Evolutionary conservation across 768 basidiomycete species (phyloP).

Genomic region (Boletus rufocinnamomeus): DNA sequence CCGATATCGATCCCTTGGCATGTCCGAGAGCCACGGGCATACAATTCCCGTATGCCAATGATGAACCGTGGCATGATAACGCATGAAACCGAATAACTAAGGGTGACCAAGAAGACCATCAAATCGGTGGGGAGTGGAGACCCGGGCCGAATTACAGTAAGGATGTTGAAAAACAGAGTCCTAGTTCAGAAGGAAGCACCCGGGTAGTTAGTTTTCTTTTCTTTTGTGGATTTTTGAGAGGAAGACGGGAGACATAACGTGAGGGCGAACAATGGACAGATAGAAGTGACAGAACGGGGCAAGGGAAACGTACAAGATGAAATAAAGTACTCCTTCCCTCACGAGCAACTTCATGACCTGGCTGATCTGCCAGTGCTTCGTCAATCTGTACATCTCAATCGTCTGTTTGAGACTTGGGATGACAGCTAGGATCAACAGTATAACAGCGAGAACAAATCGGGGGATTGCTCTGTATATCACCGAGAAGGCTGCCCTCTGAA

Average conservation of each 20-base stretch:
- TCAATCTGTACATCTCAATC: conserved; percentile 7
- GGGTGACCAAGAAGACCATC: background rate
- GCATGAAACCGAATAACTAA: conserved; percentile 4
- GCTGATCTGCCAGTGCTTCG: conserved; percentile 10
- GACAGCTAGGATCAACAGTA: conserved; percentile 9
- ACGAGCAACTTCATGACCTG: conserved; percentile 5
- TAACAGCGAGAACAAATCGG: conserved; percentile 2
- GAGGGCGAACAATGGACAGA: background rate
- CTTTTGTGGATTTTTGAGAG: background rate
- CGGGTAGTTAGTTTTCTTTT: background rate
- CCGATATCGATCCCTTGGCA: conserved; percentile 15
- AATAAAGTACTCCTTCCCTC: conserved; percentile 18
- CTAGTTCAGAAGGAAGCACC: background rate
- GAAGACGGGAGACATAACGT: no score
- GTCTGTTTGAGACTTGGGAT: background rate
- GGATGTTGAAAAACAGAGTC: conserved; percentile 9
- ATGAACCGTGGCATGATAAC: conserved; percentile 20
- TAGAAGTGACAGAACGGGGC: background rate
- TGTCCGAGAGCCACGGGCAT: background rate
- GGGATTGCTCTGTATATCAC: conserved; percentile 10
- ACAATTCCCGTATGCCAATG: conserved; percentile 14
- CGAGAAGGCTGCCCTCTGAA: background rate
- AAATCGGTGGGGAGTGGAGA: background rate
- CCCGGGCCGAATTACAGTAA: background rate
- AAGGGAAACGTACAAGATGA: conserved; percentile 12